These are phyloP conservation scores for Flaveria sonorensis DNA, from an alignment of 129 eudicot genomes.

Conservation along the genomic window DNA sequence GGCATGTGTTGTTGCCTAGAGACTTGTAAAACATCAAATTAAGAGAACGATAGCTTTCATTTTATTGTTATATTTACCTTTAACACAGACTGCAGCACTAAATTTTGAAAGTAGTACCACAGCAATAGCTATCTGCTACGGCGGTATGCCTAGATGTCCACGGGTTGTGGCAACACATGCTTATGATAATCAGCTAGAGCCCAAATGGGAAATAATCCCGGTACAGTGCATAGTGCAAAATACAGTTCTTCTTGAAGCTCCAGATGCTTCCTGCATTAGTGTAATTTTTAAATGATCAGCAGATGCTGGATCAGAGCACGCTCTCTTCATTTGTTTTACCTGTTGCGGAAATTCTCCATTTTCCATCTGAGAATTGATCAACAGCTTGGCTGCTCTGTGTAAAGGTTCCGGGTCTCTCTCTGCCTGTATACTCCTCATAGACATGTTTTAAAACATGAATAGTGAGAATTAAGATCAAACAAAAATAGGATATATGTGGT, in stretches of 20 bases:
- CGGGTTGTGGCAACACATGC: not conserved
- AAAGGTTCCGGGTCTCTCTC: conserved; percentile 50
- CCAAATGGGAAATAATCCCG: conserved; percentile 46
- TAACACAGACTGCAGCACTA: no score
- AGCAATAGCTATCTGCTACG: no score
- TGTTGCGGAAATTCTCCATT: conserved; percentile 57
- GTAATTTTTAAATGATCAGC: not conserved
- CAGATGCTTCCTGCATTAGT: conserved; percentile 41
- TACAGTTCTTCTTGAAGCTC: conserved; percentile 43
- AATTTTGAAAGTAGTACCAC: no score
- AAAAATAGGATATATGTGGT: not conserved
- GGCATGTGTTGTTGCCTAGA: no score
- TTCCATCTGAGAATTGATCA: conserved; percentile 54
- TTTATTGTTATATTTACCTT: no score
- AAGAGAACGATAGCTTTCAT: no score
- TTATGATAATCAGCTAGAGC: conserved; percentile 45
- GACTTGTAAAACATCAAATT: no score
- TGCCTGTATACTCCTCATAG: conserved; percentile 12
- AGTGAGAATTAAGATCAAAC: not conserved
- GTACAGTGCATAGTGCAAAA: conserved; percentile 44
- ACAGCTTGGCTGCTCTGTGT: conserved; percentile 44
- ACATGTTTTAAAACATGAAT: not conserved
- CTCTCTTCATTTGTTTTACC: not conserved
- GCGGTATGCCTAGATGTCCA: no score
- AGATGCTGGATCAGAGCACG: not conserved